Percentiles rank a stretch among this genome's conserved stretches.
Conservation (phyloP, 768 basidiomycete genomes). For the Mycena kentingensis region DNA sequence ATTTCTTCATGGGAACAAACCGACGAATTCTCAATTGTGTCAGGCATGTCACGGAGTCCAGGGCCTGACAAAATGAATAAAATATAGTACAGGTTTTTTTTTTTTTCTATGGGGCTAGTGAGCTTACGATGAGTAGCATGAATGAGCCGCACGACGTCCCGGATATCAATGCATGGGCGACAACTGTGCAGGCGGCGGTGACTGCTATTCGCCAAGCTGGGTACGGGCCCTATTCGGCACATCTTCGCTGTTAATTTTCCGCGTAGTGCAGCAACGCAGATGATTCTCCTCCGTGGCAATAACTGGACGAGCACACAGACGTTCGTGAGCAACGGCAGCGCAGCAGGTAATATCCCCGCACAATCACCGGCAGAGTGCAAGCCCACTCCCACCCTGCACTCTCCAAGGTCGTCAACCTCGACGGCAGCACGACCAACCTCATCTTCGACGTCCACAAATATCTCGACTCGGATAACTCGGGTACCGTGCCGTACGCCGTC, state of each 20-base stretch:
- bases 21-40: too few species aligned
- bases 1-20: too few species aligned
- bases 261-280: slow-evolving; percentile 46
- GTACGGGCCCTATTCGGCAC: neutral
- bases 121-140: too few species aligned
- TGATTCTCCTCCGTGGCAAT: slow-evolving; percentile 58
- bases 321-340: neutral
- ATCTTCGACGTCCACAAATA: slow-evolving; percentile 68
- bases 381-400: slow-evolving; percentile 42
- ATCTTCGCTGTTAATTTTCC: neutral
- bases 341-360: slow-evolving; percentile 40
- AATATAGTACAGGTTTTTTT: too few species aligned
- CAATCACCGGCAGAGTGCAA: slow-evolving; percentile 47
- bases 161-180: slow-evolving; percentile 45
- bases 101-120: too few species aligned
- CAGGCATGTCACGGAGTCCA: too few species aligned
- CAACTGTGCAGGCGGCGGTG: slow-evolving; percentile 54
- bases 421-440: slow-evolving; percentile 43
- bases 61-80: too few species aligned
- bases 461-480: slow-evolving; percentile 55
- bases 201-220: slow-evolving; percentile 60
- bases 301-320: slow-evolving; percentile 34
- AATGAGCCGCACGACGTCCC: slow-evolving; percentile 64
- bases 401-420: slow-evolving; percentile 41
- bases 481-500: slow-evolving; percentile 33